Evolutionary conservation across 805 yeast species (phyloP).

Genomic region (Candida maris): DNA sequence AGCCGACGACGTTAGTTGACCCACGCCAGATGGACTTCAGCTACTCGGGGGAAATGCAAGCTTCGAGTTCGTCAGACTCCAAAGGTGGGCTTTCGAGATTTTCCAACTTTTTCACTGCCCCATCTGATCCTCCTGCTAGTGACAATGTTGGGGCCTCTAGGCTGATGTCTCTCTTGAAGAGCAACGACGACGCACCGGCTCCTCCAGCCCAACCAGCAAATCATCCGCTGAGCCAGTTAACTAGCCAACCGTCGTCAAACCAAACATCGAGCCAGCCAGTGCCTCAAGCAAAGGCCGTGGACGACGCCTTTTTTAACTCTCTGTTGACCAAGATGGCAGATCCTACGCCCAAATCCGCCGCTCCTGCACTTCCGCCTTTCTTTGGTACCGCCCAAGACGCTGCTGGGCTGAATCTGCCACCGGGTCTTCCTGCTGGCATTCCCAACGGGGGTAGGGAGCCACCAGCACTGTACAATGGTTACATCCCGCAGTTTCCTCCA

Average conservation of each 20-base stretch:
- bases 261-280: neutral
- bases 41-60: neutral
- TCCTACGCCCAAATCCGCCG: constrained; percentile 1
- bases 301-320: constrained; percentile 46
- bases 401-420: constrained; percentile 5
- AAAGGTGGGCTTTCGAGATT: constrained; percentile 20
- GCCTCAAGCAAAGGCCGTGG: constrained; percentile 3
- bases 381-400: too few species aligned
- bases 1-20: neutral
- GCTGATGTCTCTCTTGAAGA: constrained; percentile 33
- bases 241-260: constrained; percentile 3
- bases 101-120: constrained; percentile 23
- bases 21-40: neutral
- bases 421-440: neutral
- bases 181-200: too few species aligned
- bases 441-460: neutral
- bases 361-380: constrained; percentile 1
- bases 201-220: too few species aligned
- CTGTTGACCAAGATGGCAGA: constrained; percentile 35
- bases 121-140: constrained; percentile 7
- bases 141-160: constrained; percentile 27
- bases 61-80: constrained; percentile 5
- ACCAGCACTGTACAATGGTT: neutral
- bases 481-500: too few species aligned
- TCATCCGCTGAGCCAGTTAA: constrained; percentile 4